Evolutionary conservation across 2,329 filamentous ascomycete species (phyloP).

Genomic region (Neonectria neomacrospora): DNA sequence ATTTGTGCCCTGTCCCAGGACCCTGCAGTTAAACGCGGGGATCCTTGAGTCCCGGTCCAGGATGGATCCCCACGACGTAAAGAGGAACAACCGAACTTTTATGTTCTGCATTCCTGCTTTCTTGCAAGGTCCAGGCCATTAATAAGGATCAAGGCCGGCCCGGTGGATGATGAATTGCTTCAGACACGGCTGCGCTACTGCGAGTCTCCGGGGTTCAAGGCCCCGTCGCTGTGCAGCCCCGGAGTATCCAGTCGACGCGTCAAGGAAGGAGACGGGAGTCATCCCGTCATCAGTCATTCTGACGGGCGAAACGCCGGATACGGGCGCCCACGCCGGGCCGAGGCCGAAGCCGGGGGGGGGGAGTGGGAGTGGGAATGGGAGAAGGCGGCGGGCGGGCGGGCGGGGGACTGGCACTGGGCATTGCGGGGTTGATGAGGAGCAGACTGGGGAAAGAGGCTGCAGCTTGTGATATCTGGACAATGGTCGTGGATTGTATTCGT

Average conservation of each 20-base stretch:
- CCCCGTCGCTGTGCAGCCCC: background rate
- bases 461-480: background rate
- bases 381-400: conserved; percentile 10
- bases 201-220: background rate
- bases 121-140: background rate
- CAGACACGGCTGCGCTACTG: background rate
- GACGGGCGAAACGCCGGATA: conserved; percentile 22
- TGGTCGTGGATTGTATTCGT: background rate
- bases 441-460: background rate
- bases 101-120: background rate
- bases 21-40: background rate
- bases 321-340: conserved; percentile 23
- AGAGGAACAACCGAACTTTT: background rate
- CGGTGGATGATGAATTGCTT: background rate
- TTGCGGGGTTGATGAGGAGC: conserved; percentile 2
- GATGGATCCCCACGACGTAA: background rate
- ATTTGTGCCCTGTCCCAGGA: background rate
- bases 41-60: background rate
- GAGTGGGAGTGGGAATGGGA: background rate
- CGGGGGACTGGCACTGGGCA: conserved; percentile 2
- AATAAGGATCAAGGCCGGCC: background rate
- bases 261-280: background rate
- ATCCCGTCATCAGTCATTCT: background rate
- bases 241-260: background rate
- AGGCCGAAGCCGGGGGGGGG: conserved; percentile 22